These are phyloP conservation scores for Cinnamomum micranthum DNA, from an alignment of 164 flowering plant genomes.

Conservation along the genomic window DNA sequence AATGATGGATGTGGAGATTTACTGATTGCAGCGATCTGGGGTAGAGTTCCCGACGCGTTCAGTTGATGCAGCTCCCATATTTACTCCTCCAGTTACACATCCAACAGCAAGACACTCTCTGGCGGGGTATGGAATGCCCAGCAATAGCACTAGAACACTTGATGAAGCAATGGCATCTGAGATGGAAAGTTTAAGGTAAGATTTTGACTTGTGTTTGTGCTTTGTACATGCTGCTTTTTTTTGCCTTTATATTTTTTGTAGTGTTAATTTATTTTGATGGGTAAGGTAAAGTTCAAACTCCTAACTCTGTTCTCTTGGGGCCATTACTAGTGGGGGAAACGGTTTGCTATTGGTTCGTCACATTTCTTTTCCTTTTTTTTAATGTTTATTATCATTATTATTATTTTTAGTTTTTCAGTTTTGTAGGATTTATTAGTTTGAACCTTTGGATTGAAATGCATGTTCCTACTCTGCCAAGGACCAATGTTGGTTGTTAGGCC, in stretches of 20 bases:
- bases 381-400: too few relatives aligned
- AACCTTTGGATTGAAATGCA: neutral
- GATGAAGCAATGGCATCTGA: conserved; percentile 97
- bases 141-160: conserved; percentile 68
- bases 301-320: neutral
- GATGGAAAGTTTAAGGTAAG: conserved; percentile 59
- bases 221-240: neutral
- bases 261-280: neutral
- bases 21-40: conserved; percentile 68
- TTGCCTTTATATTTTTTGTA: neutral
- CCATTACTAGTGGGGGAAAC: neutral
- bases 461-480: neutral
- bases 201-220: conserved; percentile 6
- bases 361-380: neutral
- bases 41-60: conserved; percentile 74
- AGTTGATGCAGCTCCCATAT: conserved; percentile 57
- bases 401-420: neutral
- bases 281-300: neutral
- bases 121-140: conserved; percentile 82
- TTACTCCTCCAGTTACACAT: conserved; percentile 77
- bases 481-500: neutral
- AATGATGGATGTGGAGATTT: neutral
- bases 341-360: neutral
- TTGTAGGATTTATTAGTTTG: neutral
- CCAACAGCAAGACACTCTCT: conserved; percentile 39